These are phyloP conservation scores for Cladophialophora bantiana DNA, from an alignment of 2,329 filamentous ascomycete genomes.

Conservation along the genomic window DNA sequence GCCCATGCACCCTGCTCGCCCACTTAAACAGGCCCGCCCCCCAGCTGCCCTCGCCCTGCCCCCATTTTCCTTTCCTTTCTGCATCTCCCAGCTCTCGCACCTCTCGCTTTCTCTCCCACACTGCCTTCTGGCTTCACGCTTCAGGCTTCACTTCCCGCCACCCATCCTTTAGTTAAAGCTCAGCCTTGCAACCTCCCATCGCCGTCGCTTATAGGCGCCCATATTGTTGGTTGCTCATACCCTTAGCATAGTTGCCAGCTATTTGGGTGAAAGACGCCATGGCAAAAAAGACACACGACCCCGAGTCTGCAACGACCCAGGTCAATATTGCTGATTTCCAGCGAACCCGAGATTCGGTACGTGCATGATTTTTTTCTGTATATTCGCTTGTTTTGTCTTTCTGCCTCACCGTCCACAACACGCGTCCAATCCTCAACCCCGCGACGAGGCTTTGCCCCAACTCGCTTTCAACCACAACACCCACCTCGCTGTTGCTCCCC, in stretches of 20 bases:
- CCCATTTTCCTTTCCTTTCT: constrained; percentile 17
- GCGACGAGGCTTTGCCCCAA: constrained; percentile 26
- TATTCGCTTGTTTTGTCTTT: not conserved
- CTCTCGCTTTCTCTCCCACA: constrained; percentile 20
- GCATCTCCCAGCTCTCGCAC: constrained; percentile 14
- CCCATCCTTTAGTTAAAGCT: constrained; percentile 48
- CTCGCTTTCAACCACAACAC: constrained; percentile 15
- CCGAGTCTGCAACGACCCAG: constrained; percentile 39
- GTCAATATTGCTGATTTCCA: constrained; percentile 76
- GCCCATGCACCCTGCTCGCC: constrained; percentile 32
- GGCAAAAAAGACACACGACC: constrained; percentile 43
- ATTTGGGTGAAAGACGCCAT: constrained; percentile 21
- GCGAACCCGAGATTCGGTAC: constrained; percentile 81
- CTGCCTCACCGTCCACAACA: constrained; percentile 31
- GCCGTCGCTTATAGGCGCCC: constrained; percentile 17
- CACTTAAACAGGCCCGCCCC: constrained; percentile 42
- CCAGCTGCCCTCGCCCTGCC: constrained; percentile 46
- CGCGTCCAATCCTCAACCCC: constrained; percentile 28
- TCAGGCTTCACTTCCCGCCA: constrained; percentile 39
- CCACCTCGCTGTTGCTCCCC: not conserved
- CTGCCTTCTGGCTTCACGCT: constrained; percentile 10
- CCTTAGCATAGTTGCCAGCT: not conserved
- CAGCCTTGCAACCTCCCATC: constrained; percentile 20
- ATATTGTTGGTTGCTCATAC: not conserved
- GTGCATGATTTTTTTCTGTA: constrained; percentile 47